phyloP scores from a whole-genome alignment of 441 rosid species.

The Pelargonium hybrid region DNA sequence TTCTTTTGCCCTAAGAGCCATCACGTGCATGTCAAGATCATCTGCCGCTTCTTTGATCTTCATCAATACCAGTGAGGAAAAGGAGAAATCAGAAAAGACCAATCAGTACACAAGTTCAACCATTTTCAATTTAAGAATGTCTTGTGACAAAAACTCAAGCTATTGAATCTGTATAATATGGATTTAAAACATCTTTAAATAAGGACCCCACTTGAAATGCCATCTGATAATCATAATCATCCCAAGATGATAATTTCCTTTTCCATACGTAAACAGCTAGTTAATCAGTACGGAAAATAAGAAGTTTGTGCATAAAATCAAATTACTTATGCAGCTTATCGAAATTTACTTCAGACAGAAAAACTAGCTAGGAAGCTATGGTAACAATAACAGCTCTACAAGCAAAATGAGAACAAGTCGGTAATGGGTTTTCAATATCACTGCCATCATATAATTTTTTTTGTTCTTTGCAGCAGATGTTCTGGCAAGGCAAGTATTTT shows the following conservation, averaged over 20 bases:
- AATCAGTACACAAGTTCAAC: neutral
- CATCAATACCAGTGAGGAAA: slow-evolving; percentile 16
- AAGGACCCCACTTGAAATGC: neutral
- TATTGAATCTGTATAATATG: neutral
- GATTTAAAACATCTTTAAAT: neutral
- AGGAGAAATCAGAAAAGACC: neutral
- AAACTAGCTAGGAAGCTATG: neutral
- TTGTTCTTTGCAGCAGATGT: neutral
- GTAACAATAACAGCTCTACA: neutral
- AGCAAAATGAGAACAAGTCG: neutral
- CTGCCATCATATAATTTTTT: neutral
- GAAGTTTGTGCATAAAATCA: neutral
- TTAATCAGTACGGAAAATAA: neutral
- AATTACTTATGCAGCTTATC: neutral
- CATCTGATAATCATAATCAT: neutral
- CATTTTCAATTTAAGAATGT: neutral
- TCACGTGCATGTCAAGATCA: slow-evolving; percentile 53
- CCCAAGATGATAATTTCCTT: neutral
- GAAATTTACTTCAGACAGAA: neutral
- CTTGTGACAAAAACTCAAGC: neutral
- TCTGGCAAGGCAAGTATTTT: neutral
- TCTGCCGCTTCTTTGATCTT: slow-evolving; percentile 63
- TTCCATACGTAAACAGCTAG: neutral
- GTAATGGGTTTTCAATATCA: neutral
- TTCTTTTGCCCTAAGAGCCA: slow-evolving; percentile 50